Base-by-base conservation (phyloP, 225 moss, liverwort and hornwort genomes). In the Takakia lepidozioides region DNA sequence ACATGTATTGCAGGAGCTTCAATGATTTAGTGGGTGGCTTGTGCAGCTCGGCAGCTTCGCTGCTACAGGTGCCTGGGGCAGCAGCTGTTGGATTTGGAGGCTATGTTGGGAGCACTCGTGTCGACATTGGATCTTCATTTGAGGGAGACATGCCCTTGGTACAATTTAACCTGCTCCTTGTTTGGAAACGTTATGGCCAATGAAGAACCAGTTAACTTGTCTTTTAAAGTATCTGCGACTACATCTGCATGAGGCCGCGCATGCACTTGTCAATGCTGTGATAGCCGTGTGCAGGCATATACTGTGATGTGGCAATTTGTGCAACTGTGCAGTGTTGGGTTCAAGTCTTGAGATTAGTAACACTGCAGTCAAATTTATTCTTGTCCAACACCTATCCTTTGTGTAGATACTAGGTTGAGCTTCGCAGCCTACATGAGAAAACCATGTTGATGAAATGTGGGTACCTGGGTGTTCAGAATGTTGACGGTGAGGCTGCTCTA, bases 401-500 rank as follows among this genome's bases (percentile, higher is more conserved):
- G n/a, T n/a, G n/a, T n/a, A n/a, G n/a, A n/a, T n/a, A n/a, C n/a
- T n/a, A n/a, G n/a, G n/a, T n/a, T n/a, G n/a, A n/a, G n/a, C n/a
- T n/a, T n/a, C n/a, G n/a, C n/a, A n/a, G n/a, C n/a, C n/a, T n/a
- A n/a, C n/a, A n/a, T n/a, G n/a, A n/a, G n/a, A n/a, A n/a, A n/a
- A n/a, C n/a, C n/a, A n/a, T n/a, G n/a, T n/a, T n/a, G n/a, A n/a
- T n/a, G n/a, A n/a, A n/a, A n/a, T n/a, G n/a, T n/a, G n/a, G n/a
- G n/a, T n/a, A n/a, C n/a, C n/a, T 47, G 23, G 22, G 10, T 4
- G 46, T 19, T 15, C 52, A 95, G 95, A 91, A 98, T 58, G 69
- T 91, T 19, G 87, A 90, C 61, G 91, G 78, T 41, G 95, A 87
- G 65, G 85, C 80, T 53, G 82, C 78, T 25, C 58, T 87, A 59